These are phyloP conservation scores for Phialemoniopsis sp. DNA, from an alignment of 2,329 filamentous ascomycete genomes.

Conservation along the genomic window DNA sequence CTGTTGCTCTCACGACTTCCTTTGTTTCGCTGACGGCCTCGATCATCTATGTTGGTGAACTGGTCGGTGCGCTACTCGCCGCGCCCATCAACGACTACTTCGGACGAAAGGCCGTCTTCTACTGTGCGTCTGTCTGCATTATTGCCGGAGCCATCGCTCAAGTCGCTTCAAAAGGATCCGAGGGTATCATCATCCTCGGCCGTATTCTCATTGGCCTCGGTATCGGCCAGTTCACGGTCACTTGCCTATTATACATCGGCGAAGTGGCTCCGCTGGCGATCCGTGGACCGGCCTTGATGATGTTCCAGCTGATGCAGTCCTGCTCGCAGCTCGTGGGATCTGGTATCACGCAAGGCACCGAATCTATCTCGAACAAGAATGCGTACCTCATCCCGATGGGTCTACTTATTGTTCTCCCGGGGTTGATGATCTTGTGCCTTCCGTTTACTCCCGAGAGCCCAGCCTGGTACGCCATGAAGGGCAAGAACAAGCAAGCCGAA, in stretches of 20 bases:
- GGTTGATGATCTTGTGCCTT: slow-evolving; percentile 8
- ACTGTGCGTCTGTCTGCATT: slow-evolving; percentile 24
- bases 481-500: slow-evolving; percentile 16
- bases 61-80: slow-evolving; percentile 24
- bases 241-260: slow-evolving; percentile 23
- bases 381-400: slow-evolving; percentile 13
- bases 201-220: too few species aligned
- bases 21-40: slow-evolving; percentile 27
- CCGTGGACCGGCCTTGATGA: slow-evolving; percentile 19
- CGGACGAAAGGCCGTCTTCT: slow-evolving; percentile 26
- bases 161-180: slow-evolving; percentile 11
- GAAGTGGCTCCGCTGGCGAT: slow-evolving; percentile 19
- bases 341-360: slow-evolving; percentile 16
- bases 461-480: slow-evolving; percentile 20
- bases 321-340: slow-evolving; percentile 18
- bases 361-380: slow-evolving; percentile 9
- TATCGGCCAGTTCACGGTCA: slow-evolving; percentile 24
- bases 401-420: slow-evolving; percentile 12
- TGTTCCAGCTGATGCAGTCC: slow-evolving; percentile 21
- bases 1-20: slow-evolving; percentile 14
- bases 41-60: slow-evolving; percentile 32
- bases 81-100: slow-evolving; percentile 29
- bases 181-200: slow-evolving; percentile 18
- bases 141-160: slow-evolving; percentile 21
- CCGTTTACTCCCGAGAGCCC: slow-evolving; percentile 12